phyloP scores from a whole-genome alignment of 108 stramenopile species.

The Skeletonema menzelii region DNA sequence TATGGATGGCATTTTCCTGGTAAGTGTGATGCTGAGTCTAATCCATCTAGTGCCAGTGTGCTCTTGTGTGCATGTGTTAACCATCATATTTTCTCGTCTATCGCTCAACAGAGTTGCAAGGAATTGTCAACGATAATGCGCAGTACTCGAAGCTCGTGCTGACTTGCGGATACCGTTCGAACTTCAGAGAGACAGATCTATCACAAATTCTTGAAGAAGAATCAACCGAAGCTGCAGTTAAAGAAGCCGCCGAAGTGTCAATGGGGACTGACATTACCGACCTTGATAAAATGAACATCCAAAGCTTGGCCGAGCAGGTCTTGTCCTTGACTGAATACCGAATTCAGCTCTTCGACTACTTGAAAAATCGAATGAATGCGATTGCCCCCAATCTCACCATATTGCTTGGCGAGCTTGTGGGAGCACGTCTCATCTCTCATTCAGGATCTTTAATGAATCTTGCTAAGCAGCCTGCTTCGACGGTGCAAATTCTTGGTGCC shows the following conservation, averaged over 20 bases:
- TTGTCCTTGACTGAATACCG: constrained; percentile 97
- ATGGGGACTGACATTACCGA: constrained; percentile 99
- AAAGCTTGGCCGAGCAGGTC: constrained; percentile 94
- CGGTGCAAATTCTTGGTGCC: constrained; percentile 99
- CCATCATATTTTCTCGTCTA: background rate
- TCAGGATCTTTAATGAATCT: constrained; percentile 98
- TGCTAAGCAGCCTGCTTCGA: constrained; percentile 99
- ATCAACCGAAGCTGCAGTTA: constrained; percentile 82
- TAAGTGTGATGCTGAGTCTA: constrained; percentile 16
- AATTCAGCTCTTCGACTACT: constrained; percentile 97
- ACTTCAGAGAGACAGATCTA: constrained; percentile 86
- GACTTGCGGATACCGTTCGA: constrained; percentile 86
- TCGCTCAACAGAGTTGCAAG: constrained; percentile 77
- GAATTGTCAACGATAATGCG: constrained; percentile 96
- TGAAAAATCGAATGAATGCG: constrained; percentile 99
- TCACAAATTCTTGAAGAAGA: constrained; percentile 93
- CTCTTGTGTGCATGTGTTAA: background rate
- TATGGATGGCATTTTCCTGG: constrained; percentile 99
- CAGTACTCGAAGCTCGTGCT: constrained; percentile 95
- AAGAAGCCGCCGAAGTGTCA: constrained; percentile 97
- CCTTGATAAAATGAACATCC: constrained; percentile 93
- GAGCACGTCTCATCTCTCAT: constrained; percentile 98
- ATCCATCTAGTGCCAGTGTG: background rate
- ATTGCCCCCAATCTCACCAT: constrained; percentile 99
- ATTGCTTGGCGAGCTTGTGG: constrained; percentile 98